Conservation (phyloP, 805 yeast genomes). For the Yamadazyma akitaensis region DNA sequence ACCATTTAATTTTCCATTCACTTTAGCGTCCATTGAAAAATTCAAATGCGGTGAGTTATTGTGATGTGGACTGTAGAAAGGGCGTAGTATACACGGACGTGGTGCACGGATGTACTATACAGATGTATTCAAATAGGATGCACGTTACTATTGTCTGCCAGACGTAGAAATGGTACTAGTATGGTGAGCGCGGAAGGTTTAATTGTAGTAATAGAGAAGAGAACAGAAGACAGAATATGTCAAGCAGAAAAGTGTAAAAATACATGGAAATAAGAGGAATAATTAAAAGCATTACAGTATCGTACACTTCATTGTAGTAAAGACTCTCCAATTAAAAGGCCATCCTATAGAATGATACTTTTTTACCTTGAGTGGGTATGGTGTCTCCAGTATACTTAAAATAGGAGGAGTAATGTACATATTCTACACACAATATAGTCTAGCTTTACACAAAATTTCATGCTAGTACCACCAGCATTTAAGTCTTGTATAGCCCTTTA, state of each 20-base stretch:
- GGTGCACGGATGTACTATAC: neutral
- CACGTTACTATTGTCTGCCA: neutral
- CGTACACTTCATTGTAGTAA: too few relatives aligned
- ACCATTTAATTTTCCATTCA: neutral
- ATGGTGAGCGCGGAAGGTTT: neutral
- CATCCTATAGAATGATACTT: too few relatives aligned
- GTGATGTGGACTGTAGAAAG: neutral
- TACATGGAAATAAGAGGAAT: too few relatives aligned
- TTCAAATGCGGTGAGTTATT: neutral
- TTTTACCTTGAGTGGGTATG: too few relatives aligned
- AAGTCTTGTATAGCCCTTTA: too few relatives aligned
- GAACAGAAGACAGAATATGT: neutral
- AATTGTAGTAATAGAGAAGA: neutral
- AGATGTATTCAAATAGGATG: neutral
- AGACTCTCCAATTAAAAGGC: too few relatives aligned
- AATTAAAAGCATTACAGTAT: too few relatives aligned
- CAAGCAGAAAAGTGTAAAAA: too few relatives aligned
- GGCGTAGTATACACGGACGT: neutral
- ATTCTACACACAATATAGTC: neutral
- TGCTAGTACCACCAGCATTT: too few relatives aligned
- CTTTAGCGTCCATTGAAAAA: neutral
- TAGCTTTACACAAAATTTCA: neutral
- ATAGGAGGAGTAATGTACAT: neutral
- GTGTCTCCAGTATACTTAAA: too few relatives aligned
- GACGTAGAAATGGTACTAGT: neutral